Conservation (phyloP, 2,329 filamentous ascomycete species). For the Hypoxylon rubiginosum region DNA sequence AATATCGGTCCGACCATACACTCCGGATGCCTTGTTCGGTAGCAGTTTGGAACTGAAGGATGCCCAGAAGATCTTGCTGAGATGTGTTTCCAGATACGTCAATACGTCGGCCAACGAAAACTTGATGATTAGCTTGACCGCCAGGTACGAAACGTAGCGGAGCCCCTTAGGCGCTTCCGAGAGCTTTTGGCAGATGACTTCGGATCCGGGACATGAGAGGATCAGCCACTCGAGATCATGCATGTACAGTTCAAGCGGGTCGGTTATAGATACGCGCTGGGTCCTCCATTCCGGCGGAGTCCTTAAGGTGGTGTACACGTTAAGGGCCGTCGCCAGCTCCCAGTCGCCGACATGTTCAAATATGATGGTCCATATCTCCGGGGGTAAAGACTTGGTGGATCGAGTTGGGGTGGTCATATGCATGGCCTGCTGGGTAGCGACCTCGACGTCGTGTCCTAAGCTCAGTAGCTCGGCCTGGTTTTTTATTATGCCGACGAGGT, state of each 20-base stretch:
- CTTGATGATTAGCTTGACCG: slow-evolving; percentile 90
- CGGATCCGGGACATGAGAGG: slow-evolving; percentile 74
- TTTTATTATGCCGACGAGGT: slow-evolving; percentile 79
- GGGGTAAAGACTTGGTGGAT: slow-evolving; percentile 70
- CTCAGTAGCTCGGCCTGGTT: slow-evolving; percentile 83
- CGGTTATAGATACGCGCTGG: slow-evolving; percentile 55
- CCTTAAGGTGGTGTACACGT: slow-evolving; percentile 82
- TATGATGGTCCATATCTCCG: slow-evolving; percentile 91
- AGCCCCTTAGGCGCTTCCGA: slow-evolving; percentile 78
- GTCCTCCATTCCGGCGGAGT: slow-evolving; percentile 68
- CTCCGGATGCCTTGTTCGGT: slow-evolving; percentile 87
- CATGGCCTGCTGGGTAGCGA: slow-evolving; percentile 59
- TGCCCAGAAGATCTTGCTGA: slow-evolving; percentile 82
- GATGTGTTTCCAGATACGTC: slow-evolving; percentile 75
- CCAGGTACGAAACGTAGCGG: slow-evolving; percentile 79
- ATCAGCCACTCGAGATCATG: slow-evolving; percentile 88
- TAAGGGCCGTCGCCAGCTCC: slow-evolving; percentile 86
- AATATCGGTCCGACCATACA: slow-evolving; percentile 86
- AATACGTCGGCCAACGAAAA: slow-evolving; percentile 87
- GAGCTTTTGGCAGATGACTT: slow-evolving; percentile 80
- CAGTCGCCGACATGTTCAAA: slow-evolving; percentile 88
- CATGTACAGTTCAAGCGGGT: slow-evolving; percentile 78
- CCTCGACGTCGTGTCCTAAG: slow-evolving; percentile 78
- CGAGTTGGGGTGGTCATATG: slow-evolving; percentile 56
- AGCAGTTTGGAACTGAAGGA: slow-evolving; percentile 84